Evolutionary conservation across 2,329 filamentous ascomycete species (phyloP).

Genomic region (Fusarium camptoceras): DNA sequence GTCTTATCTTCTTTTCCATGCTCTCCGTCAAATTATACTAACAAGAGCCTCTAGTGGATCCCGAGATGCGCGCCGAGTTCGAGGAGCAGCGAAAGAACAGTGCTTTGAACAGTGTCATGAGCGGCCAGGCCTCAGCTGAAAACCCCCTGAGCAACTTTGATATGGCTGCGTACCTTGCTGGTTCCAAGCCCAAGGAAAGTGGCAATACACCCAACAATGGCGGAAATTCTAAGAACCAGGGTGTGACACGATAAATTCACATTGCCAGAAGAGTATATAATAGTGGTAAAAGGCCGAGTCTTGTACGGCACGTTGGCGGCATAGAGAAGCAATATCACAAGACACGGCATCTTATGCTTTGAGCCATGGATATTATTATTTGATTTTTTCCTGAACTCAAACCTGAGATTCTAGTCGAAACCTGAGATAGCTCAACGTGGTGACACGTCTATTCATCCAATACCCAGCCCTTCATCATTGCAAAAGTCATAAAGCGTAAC

Average conservation of each 20-base stretch:
- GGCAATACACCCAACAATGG: slow-evolving; percentile 40
- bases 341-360: slow-evolving; percentile 7
- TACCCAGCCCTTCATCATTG: slow-evolving; percentile 7
- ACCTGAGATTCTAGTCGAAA: neutral
- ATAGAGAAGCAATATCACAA: slow-evolving; percentile 15
- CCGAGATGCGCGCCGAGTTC: slow-evolving; percentile 93
- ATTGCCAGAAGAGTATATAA: neutral
- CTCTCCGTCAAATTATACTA: neutral
- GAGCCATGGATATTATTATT: slow-evolving; percentile 7
- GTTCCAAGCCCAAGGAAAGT: slow-evolving; percentile 60
- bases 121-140: slow-evolving; percentile 47
- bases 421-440: neutral
- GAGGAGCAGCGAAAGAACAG: slow-evolving; percentile 87
- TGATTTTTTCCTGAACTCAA: neutral
- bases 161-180: slow-evolving; percentile 72
- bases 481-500: slow-evolving; percentile 20
- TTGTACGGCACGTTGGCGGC: neutral
- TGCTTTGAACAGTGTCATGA: slow-evolving; percentile 70
- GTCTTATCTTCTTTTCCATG: slow-evolving; percentile 51
- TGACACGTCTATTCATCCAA: neutral
- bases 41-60: slow-evolving; percentile 77
- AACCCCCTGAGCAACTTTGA: slow-evolving; percentile 68
- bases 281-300: neutral
- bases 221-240: slow-evolving; percentile 54
- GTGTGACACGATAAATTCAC: slow-evolving; percentile 51